These are phyloP conservation scores for Tuber indicum DNA, from an alignment of 495 filamentous ascomycete genomes.

Conservation along the genomic window DNA sequence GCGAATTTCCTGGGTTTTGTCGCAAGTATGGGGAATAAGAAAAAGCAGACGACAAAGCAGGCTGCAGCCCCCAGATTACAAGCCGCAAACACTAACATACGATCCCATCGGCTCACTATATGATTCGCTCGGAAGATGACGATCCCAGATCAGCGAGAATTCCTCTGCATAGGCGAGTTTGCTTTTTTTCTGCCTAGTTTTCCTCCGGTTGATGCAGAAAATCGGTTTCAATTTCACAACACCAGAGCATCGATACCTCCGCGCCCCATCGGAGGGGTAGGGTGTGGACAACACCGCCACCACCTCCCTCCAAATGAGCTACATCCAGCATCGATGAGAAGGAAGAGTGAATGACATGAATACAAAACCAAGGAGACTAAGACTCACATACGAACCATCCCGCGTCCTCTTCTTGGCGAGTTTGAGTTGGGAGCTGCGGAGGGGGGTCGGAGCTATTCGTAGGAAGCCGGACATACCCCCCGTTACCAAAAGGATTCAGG, in stretches of 20 bases:
- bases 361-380: constrained; percentile 41
- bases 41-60: constrained; percentile 89
- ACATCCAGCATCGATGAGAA: constrained; percentile 2
- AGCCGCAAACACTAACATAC: constrained; percentile 79
- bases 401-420: constrained; percentile 85
- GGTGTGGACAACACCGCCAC: constrained; percentile 7
- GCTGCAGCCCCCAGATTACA: constrained; percentile 86
- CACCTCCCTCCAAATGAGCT: constrained; percentile 2
- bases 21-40: constrained; percentile 71
- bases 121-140: constrained; percentile 33
- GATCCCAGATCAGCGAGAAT: constrained; percentile 21
- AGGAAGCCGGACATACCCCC: constrained; percentile 87
- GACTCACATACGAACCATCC: constrained; percentile 93
- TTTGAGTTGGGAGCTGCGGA: constrained; percentile 78
- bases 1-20: constrained; percentile 87
- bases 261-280: neutral
- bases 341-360: constrained; percentile 5
- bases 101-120: constrained; percentile 95
- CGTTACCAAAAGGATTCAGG: constrained; percentile 79
- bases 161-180: constrained; percentile 17
- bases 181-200: neutral
- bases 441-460: constrained; percentile 69
- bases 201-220: neutral
- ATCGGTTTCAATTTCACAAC: constrained; percentile 16
- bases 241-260: constrained; percentile 15